Evolutionary conservation across 2,329 filamentous ascomycete species (phyloP), one percentile per base, ranked within the genome.

Genomic region (Tolypocladium sp.): DNA sequence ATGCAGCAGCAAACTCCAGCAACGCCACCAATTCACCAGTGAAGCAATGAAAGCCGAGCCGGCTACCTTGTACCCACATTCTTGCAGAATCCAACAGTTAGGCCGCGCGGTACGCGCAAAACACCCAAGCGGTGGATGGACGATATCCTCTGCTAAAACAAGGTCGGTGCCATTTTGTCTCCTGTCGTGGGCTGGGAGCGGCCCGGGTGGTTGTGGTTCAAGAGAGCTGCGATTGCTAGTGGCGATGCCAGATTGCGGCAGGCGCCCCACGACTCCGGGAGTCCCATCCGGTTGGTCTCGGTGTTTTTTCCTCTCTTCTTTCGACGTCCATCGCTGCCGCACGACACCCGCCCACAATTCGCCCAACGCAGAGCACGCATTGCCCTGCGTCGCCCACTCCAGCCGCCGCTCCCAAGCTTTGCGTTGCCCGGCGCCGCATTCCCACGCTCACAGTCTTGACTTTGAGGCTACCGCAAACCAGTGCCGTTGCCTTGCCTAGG

Each of bases 241-340:
- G 49, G 49, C 49, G 27, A 52, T 30, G 53, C 42, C 57, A 55
- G 46, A 59, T 46, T 46, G 55, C 55, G 51, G 53, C 30, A 27
- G 9, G 40, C 57, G 42, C 27, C 51, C 46, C 37, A 30, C 58
- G 38, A 55, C 57, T 51, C 59, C 57, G 59, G 53, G 46, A 57
- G 42, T 37, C 46, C 57, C 57, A 60, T 60, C 57, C 46, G 53
- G 59, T 51, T 51, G 57, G 54, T 38, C 49, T 53, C 52, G 57
- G 58, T 56, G 30, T 33, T 51, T 25, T 49, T 53, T 20, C 30
- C 22, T n/a, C 49, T 52, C 49, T 52, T 52, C 49, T n/a, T 52
- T 35, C 30, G 49, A 52, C 49, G 49, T 52, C 49, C 49, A 35
- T 52, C 30, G 49, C 49, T 20, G 46, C 27, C 27, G 27, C 27